Evolutionary conservation across 495 filamentous ascomycete genomes (phyloP).

Genomic region (Neurospora sp.): DNA sequence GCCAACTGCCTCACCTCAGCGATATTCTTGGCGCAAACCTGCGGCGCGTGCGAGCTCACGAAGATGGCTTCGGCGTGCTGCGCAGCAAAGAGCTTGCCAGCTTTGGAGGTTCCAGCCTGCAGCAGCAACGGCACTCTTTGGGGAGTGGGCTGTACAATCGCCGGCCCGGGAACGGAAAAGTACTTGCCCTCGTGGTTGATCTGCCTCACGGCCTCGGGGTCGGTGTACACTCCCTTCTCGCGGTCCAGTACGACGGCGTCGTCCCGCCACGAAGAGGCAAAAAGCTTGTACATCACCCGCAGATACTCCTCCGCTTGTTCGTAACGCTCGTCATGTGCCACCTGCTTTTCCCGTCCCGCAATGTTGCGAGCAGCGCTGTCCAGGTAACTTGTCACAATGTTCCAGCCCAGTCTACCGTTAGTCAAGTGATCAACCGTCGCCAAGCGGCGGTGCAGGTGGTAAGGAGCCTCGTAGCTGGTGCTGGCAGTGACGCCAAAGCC

Average conservation of each 20-base stretch:
- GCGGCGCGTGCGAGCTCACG: slow-evolving; percentile 38
- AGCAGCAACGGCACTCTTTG: slow-evolving; percentile 57
- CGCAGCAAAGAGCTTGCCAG: slow-evolving; percentile 54
- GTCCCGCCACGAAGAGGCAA: slow-evolving; percentile 58
- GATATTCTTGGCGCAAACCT: slow-evolving; percentile 34
- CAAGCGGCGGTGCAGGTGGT: slow-evolving; percentile 54
- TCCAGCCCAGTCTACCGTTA: slow-evolving; percentile 41
- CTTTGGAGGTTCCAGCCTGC: slow-evolving; percentile 55
- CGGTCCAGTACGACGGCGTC: slow-evolving; percentile 54
- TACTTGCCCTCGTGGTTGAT: slow-evolving; percentile 62
- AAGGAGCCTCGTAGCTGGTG: slow-evolving; percentile 62
- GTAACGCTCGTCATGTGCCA: slow-evolving; percentile 58
- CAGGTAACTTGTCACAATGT: slow-evolving; percentile 56
- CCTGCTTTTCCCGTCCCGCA: slow-evolving; percentile 40
- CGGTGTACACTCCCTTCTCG: slow-evolving; percentile 46
- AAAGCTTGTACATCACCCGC: slow-evolving; percentile 58
- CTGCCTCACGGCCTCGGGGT: slow-evolving; percentile 46
- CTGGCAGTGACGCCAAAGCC: slow-evolving; percentile 57
- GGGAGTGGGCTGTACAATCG: slow-evolving; percentile 53
- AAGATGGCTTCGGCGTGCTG: slow-evolving; percentile 54
- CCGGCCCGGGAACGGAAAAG: slow-evolving; percentile 55
- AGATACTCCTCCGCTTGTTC: slow-evolving; percentile 59
- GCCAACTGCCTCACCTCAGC: slow-evolving; percentile 41
- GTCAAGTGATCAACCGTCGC: slow-evolving; percentile 60
- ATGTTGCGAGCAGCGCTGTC: slow-evolving; percentile 58